These are phyloP conservation scores for Holtermannia corniformis DNA, from an alignment of 768 basidiomycete genomes.

Conservation along the genomic window DNA sequence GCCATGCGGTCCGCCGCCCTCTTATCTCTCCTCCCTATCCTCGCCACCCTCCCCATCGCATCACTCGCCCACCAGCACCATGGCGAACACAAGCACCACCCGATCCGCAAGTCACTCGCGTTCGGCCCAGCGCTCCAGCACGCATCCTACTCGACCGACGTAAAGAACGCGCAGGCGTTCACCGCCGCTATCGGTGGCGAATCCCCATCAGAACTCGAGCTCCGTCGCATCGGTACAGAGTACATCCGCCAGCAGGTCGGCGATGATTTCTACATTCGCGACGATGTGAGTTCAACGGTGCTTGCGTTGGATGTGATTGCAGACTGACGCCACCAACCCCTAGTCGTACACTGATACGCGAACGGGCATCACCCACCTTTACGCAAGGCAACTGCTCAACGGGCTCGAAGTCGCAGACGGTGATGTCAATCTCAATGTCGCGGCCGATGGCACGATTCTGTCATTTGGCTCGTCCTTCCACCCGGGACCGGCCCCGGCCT, in stretches of 20 bases:
- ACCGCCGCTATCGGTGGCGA: conserved; percentile 13
- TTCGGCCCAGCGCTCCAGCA: conserved; percentile 76
- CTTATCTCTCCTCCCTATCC: conserved; percentile 31
- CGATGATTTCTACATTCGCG: conserved; percentile 33
- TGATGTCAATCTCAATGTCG: conserved; percentile 85
- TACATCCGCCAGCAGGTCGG: conserved; percentile 13
- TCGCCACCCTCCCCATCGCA: conserved; percentile 28
- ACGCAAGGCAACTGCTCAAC: conserved; percentile 71
- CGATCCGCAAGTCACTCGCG: conserved; percentile 71
- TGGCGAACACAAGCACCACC: neutral
- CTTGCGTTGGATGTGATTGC: neutral
- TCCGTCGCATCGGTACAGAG: conserved; percentile 15
- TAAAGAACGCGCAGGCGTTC: neutral
- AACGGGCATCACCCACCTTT: conserved; percentile 82
- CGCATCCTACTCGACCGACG: conserved; percentile 45
- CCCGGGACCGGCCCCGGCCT: conserved; percentile 53
- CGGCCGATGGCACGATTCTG: conserved; percentile 64
- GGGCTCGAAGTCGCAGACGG: conserved; percentile 83
- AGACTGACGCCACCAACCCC: conserved; percentile 4
- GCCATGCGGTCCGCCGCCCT: conserved; percentile 37
- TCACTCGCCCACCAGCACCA: conserved; percentile 7
- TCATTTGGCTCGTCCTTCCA: conserved; percentile 88
- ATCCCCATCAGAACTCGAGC: conserved; percentile 26
- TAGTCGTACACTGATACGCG: conserved; percentile 65
- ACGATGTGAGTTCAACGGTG: conserved; percentile 34